A percentile compares a stretch with the other conserved stretches of the same genome.
Conservation (phyloP, 108 stramenopile species). For the Nitzschia sp. region DNA sequence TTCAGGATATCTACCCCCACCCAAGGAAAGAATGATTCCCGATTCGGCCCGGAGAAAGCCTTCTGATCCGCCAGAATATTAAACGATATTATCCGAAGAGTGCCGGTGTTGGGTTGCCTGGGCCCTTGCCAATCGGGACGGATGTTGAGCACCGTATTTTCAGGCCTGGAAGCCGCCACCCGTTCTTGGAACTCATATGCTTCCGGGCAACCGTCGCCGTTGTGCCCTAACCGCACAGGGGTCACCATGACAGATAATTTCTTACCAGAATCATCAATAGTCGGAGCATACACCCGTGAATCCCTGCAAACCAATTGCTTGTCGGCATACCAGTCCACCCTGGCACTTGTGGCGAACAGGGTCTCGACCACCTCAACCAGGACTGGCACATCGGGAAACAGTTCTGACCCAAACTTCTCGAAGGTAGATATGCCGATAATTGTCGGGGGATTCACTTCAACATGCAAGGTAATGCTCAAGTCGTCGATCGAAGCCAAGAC, state of each 20-base stretch:
- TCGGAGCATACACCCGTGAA: slow-evolving; percentile 28
- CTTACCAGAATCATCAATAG: slow-evolving; percentile 27
- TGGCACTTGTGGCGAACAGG: slow-evolving; percentile 43
- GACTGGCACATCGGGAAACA: slow-evolving; percentile 61
- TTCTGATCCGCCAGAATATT: slow-evolving; percentile 82
- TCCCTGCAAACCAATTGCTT: slow-evolving; percentile 16
- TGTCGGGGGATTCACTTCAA: slow-evolving; percentile 59
- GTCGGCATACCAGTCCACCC: slow-evolving; percentile 68
- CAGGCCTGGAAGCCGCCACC: slow-evolving; percentile 17
- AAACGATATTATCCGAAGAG: slow-evolving; percentile 65
- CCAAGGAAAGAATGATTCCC: slow-evolving; percentile 46
- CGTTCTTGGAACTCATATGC: slow-evolving; percentile 35
- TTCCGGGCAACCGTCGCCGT: slow-evolving; percentile 31
- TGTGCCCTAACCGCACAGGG: slow-evolving; percentile 21
- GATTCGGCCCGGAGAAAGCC: slow-evolving; percentile 39
- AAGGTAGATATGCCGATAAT: slow-evolving; percentile 56
- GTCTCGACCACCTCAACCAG: slow-evolving; percentile 39
- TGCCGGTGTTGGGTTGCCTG: neutral
- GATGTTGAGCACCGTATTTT: slow-evolving; percentile 21
- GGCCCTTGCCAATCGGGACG: slow-evolving; percentile 14
- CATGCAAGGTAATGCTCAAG: slow-evolving; percentile 19
- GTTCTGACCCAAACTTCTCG: slow-evolving; percentile 46
- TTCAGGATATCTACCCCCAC: slow-evolving; percentile 40
- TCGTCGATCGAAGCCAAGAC: neutral
- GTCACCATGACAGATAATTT: slow-evolving; percentile 18